A percentile compares a stretch with the other conserved stretches of the same genome.
Conservation (phyloP, 495 filamentous ascomycete genomes). For the Xylaria grammica region DNA sequence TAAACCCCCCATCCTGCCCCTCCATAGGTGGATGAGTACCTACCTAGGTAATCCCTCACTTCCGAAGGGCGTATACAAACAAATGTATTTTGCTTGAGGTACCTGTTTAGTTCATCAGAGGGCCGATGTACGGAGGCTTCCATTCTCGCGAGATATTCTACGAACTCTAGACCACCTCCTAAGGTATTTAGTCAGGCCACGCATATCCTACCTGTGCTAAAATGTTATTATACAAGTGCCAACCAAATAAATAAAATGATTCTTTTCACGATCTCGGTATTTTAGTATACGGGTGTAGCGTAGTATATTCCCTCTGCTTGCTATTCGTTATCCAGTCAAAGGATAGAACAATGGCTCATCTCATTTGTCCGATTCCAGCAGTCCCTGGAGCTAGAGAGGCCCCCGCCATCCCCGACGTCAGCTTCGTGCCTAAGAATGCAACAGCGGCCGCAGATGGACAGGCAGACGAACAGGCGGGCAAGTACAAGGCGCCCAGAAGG, state of each 20-base stretch:
- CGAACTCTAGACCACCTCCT: too few relatives aligned
- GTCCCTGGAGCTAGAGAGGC: neutral
- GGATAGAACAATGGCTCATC: conserved; percentile 1
- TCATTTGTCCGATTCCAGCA: conserved; percentile 7
- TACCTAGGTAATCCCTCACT: too few relatives aligned
- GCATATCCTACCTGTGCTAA: too few relatives aligned
- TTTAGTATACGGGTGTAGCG: neutral
- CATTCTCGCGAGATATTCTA: too few relatives aligned
- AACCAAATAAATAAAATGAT: neutral
- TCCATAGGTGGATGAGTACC: too few relatives aligned
- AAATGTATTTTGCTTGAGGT: too few relatives aligned
- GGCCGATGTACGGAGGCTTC: conserved; percentile 6
- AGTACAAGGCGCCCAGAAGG: conserved; percentile 17
- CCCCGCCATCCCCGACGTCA: conserved; percentile 1
- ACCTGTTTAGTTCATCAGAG: too few relatives aligned
- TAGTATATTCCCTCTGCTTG: neutral
- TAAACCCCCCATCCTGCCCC: too few relatives aligned
- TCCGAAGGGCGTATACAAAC: too few relatives aligned
- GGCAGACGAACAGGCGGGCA: neutral
- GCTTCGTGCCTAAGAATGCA: neutral
- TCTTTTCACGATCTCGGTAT: neutral
- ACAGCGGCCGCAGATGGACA: neutral
- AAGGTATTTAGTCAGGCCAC: too few relatives aligned
- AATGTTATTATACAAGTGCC: too few relatives aligned
- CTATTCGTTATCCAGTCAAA: neutral